Evolutionary conservation across 495 filamentous ascomycete species (phyloP).

Genomic region (Penicillium desertorum): DNA sequence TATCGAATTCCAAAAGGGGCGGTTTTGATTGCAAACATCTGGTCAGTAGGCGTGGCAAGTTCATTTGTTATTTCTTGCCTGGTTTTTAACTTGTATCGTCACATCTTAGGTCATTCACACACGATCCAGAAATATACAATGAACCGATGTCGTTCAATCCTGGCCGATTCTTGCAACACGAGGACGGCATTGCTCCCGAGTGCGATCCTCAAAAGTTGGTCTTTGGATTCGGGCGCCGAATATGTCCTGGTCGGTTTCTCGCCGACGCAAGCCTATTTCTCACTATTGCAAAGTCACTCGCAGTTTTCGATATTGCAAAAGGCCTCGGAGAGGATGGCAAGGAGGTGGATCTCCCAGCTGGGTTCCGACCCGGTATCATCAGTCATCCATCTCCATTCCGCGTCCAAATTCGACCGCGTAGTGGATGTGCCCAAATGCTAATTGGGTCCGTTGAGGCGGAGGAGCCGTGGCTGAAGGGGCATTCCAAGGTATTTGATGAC

Average conservation of each 20-base stretch:
- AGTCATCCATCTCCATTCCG: slow-evolving; percentile 4
- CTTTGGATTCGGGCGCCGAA: slow-evolving; percentile 36
- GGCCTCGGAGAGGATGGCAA: slow-evolving; percentile 12
- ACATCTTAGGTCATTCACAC: slow-evolving; percentile 29
- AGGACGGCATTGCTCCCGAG: slow-evolving; percentile 11
- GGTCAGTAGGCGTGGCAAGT: slow-evolving; percentile 24
- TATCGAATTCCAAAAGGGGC: slow-evolving; percentile 53
- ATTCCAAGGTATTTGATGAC: too few relatives aligned
- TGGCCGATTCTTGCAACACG: slow-evolving; percentile 25
- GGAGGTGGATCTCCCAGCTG: slow-evolving; percentile 8
- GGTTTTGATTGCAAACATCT: slow-evolving; percentile 47
- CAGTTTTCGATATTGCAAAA: slow-evolving; percentile 39
- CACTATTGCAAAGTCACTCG: slow-evolving; percentile 30
- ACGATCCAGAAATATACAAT: slow-evolving; percentile 35
- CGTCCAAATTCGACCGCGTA: too few relatives aligned
- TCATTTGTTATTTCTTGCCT: neutral
- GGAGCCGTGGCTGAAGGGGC: too few relatives aligned
- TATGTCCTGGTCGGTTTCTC: slow-evolving; percentile 34
- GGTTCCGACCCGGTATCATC: slow-evolving; percentile 18
- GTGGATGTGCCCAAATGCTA: too few relatives aligned
- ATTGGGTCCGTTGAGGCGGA: too few relatives aligned
- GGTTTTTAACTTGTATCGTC: neutral
- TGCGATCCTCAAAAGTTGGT: slow-evolving; percentile 28
- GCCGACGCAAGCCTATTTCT: slow-evolving; percentile 33
- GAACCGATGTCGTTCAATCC: slow-evolving; percentile 31